Evolutionary conservation across 805 yeast genomes (phyloP).

Genomic region (Yamadazyma kitorensis): DNA sequence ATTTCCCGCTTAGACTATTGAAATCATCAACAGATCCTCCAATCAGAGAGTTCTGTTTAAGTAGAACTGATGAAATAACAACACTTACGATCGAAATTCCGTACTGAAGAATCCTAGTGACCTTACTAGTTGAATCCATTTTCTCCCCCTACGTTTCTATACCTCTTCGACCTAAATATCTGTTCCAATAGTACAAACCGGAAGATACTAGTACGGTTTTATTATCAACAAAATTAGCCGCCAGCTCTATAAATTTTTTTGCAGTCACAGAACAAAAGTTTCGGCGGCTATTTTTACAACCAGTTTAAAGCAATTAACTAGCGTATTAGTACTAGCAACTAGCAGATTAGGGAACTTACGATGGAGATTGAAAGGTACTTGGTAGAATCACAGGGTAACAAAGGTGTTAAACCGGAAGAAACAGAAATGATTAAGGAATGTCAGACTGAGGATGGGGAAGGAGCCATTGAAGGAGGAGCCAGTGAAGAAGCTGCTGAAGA

Average conservation of each 20-base stretch:
- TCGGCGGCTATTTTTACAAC: no score
- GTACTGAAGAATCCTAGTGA: conserved; percentile 1
- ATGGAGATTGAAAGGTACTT: not conserved
- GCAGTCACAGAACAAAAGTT: no score
- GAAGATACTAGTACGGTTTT: no score
- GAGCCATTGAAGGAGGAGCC: not conserved
- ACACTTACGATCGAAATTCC: not conserved
- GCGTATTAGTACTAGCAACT: no score
- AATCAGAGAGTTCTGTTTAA: conserved; percentile 1
- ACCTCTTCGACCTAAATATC: no score
- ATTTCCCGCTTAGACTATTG: conserved; percentile 2
- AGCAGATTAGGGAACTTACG: conserved; percentile 3
- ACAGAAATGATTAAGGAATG: conserved; percentile 1
- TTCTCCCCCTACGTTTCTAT: no score
- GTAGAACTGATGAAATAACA: not conserved
- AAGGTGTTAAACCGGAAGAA: conserved; percentile 2
- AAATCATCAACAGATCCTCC: conserved; percentile 3
- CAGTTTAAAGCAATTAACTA: no score
- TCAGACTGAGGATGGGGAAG: conserved; percentile 1
- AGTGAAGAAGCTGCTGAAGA: not conserved
- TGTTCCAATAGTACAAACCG: no score
- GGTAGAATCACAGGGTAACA: conserved; percentile 1
- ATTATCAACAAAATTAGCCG: no score
- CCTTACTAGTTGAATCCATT: no score
- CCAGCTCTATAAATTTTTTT: no score